These are phyloP conservation scores for Taxillus chinensis DNA, from an alignment of 164 flowering plant species.

Conservation along the genomic window DNA sequence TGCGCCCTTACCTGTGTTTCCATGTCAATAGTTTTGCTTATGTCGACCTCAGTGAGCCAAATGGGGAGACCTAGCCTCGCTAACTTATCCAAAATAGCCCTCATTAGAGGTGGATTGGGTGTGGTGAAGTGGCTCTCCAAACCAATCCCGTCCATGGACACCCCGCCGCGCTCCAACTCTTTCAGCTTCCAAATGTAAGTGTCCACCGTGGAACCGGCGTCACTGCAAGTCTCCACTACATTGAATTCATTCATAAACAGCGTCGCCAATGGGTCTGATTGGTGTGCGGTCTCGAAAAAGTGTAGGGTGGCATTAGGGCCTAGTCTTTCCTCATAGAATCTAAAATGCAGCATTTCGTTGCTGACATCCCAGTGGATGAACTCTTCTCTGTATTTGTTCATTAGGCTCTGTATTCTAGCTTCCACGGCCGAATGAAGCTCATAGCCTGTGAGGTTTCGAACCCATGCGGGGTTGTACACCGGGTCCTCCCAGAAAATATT, in stretches of 20 bases:
- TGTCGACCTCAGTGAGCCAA: constrained; percentile 93
- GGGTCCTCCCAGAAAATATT: constrained; percentile 98
- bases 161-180: constrained; percentile 48
- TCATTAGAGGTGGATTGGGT: constrained; percentile 73
- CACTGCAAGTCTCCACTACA: constrained; percentile 81
- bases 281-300: constrained; percentile 54
- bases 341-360: constrained; percentile 85
- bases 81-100: constrained; percentile 74
- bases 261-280: constrained; percentile 63
- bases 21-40: constrained; percentile 40
- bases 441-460: constrained; percentile 44
- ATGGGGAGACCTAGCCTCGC: constrained; percentile 76
- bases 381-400: constrained; percentile 58
- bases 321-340: constrained; percentile 68
- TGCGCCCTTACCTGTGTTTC: constrained; percentile 42
- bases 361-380: constrained; percentile 96
- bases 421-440: constrained; percentile 45
- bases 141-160: constrained; percentile 66
- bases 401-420: constrained; percentile 54
- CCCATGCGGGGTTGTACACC: constrained; percentile 66
- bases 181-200: constrained; percentile 39
- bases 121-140: constrained; percentile 65
- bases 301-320: constrained; percentile 52
- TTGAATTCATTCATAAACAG: constrained; percentile 86
- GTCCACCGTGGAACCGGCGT: constrained; percentile 80